Base-by-base conservation (phyloP, 768 basidiomycete genomes). In the Cyclocybe aegerita region DNA sequence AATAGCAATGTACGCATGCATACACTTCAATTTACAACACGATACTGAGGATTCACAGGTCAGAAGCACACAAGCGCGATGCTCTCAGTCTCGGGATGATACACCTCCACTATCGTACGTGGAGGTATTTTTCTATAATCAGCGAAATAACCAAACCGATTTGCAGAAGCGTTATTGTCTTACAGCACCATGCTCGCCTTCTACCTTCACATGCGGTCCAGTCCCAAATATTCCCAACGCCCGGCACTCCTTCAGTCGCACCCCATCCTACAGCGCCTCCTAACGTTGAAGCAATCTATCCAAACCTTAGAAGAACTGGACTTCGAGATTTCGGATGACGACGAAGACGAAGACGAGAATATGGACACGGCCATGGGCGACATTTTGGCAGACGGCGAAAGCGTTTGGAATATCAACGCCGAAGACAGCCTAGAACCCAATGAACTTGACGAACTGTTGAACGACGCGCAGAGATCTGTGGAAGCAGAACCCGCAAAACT, bases 161-260 rank as follows among this genome's bases (percentile, higher is more conserved):
- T 14, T 43, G 36, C 43, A 98, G 95, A 98, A 76, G 81, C 93
- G 1, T 75, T 96, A 2, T 72, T 97, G 34, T 92, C 94, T 7
- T 98, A 98, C 63, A 79, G 90, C 14, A 90, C 93, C 0, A 86
- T 85, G 2, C 84, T 98, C 39, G 90, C 94, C 1, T 98, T 94
- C 71, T 98, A 96, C 70, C 73, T 98, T 36, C 84, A 94, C 65
- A 76, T 98, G n/a, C 83, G 90, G 12, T 75, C 88, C 16, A 79
- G 78, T 36, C 74, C 80, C 53, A 81, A 87, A 68, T 83, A 85
- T 63, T 74, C 79, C 6, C 74, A 76, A 48, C 78, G 75, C 33
- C 87, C 81, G 8, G 77, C 81, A 52, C 77, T 80, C 35, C 77
- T 92, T 48, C 82, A 79, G 62, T 68, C 74, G 11, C 87, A 86